Evolutionary conservation across 2,329 filamentous ascomycete genomes (phyloP), one percentile per base, ranked within the genome.

Genomic region (Penicillium sp.): DNA sequence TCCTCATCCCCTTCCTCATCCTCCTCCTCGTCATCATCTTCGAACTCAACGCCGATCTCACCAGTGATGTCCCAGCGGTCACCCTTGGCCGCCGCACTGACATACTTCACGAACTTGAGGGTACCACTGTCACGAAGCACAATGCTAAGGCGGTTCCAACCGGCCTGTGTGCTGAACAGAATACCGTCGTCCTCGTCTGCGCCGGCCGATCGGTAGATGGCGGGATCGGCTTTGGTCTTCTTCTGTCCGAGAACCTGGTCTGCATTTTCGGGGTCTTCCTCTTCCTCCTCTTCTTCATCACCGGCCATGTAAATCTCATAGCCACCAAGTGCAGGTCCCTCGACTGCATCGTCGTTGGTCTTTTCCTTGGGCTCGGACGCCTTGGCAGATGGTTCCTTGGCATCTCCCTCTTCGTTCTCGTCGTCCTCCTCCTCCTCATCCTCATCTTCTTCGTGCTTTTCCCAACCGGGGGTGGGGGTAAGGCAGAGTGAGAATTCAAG

Each of bases 21-120:
- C 8, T 69, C 71, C 13, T 70, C 73, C 2, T 72, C 77, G 4
- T 76, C 81, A 39, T 79, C 79, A 11, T 81, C 82, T 13, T 77
- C 79, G 60, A 81, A 81, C 48, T 81, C 80, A 31, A 96, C 87
- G 22, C 88, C 90, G 71, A 89, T 90, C 32, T 86, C 85, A 0
- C 86, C 94, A 44, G 85, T 88, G 46, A 97, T 81, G 75, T 99
- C 94, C 91, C 92, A 97, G 41, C 94, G 82, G 75, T 97, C 94
- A 1, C 94, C 94, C 67, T 84, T 84, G 7, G 94, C 94, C 47
- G 82, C 84, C 55, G 81, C 81, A 73, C 89, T 95, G 21, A 99
- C 88, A 72, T 97, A 99, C 79, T 97, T 99, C 67, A 97, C 92
- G 70, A 99, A 99, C 71, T 90, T 88, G 68, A 99, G 79, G 13